These are phyloP conservation scores for Sclerotinia subarctica DNA, from an alignment of 2,329 filamentous ascomycete genomes.

Conservation along the genomic window DNA sequence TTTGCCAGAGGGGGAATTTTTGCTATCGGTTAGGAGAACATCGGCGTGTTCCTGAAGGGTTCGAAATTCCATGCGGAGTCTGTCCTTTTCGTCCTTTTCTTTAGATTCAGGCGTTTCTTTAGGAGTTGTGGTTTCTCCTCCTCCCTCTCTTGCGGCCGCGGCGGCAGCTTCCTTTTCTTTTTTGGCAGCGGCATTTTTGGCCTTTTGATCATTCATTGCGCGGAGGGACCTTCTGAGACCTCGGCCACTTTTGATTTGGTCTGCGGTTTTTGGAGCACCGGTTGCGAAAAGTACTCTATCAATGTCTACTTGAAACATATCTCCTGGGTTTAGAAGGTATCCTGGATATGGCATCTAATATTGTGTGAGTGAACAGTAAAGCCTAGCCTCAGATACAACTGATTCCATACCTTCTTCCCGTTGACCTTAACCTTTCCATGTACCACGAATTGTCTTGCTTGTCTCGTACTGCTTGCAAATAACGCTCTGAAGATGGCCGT, in stretches of 20 bases:
- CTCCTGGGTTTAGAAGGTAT: conserved; percentile 92
- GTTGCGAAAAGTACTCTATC: conserved; percentile 87
- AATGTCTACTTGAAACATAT: conserved; percentile 94
- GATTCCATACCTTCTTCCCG: conserved; percentile 73
- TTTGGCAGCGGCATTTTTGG: conserved; percentile 11
- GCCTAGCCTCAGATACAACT: neutral
- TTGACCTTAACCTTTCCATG: conserved; percentile 95
- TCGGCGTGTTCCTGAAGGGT: conserved; percentile 12
- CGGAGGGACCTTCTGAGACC: conserved; percentile 21
- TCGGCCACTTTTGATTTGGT: conserved; percentile 31
- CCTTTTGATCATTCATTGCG: conserved; percentile 24
- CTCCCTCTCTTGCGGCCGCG: conserved; percentile 25
- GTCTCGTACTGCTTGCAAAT: conserved; percentile 89
- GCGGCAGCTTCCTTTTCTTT: conserved; percentile 29
- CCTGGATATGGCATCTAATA: conserved; percentile 82
- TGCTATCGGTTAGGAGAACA: conserved; percentile 4
- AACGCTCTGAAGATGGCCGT: conserved; percentile 91
- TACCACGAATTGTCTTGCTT: conserved; percentile 90
- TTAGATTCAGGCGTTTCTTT: conserved; percentile 23
- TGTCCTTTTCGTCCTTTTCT: neutral
- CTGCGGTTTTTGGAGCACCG: conserved; percentile 62
- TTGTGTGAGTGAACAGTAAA: neutral
- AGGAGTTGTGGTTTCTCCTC: neutral
- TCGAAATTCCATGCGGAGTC: conserved; percentile 11
- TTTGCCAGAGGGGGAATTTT: conserved; percentile 13